Evolutionary conservation across 2,329 filamentous ascomycete species (phyloP).

Genomic region (Colletotrichum sp.): DNA sequence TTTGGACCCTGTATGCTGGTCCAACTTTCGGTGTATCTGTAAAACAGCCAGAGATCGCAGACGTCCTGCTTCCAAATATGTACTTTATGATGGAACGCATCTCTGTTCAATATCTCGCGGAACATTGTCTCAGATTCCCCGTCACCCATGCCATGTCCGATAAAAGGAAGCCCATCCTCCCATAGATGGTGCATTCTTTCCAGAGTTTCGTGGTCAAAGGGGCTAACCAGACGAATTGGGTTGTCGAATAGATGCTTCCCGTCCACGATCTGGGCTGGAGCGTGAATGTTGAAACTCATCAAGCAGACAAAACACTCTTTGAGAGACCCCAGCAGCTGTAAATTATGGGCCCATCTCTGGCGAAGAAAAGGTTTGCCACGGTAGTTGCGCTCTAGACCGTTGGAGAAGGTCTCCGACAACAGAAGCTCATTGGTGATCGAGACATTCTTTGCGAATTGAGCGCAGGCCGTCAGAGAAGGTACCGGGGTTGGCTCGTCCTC

Average conservation of each 20-base stretch:
- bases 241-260: fast-evolving
- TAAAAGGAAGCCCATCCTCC: background rate
- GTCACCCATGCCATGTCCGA: fast-evolving
- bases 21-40: background rate
- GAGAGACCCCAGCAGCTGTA: background rate
- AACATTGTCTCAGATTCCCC: fast-evolving
- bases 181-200: fast-evolving
- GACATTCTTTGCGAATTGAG: background rate
- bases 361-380: background rate
- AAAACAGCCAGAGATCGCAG: background rate
- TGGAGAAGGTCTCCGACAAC: background rate
- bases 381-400: background rate
- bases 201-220: fast-evolving
- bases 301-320: background rate
- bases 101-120: background rate
- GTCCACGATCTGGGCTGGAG: fast-evolving
- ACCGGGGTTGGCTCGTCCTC: background rate
- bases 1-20: fast-evolving
- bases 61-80: too few species aligned
- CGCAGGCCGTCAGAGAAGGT: background rate
- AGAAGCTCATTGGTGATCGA: background rate
- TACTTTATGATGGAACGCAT: fast-evolving
- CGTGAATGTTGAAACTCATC: background rate
- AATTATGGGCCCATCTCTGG: background rate
- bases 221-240: fast-evolving